Conservation (phyloP, 768 basidiomycete species). For the Kockovaella imperatae region DNA sequence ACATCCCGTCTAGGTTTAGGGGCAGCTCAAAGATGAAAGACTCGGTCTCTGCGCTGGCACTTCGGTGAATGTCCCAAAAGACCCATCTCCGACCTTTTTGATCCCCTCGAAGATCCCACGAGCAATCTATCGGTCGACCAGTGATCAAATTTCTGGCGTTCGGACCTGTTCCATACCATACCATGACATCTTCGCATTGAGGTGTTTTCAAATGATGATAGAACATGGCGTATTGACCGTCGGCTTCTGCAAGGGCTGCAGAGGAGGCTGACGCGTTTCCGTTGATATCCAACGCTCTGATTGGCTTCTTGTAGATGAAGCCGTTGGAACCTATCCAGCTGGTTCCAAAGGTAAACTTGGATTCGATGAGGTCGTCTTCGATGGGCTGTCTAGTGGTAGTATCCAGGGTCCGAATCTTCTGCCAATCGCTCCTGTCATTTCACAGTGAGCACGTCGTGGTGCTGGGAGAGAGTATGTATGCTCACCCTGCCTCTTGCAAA, state of each 20-base stretch:
- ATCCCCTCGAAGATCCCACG: neutral
- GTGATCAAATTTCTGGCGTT: neutral
- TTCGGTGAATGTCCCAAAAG: conserved; percentile 9
- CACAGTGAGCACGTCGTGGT: neutral
- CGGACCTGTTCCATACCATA: conserved; percentile 4
- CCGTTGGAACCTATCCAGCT: conserved; percentile 9
- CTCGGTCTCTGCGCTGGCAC: conserved; percentile 12
- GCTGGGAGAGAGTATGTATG: neutral
- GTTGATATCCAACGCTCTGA: neutral
- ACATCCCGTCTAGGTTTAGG: conserved; percentile 1
- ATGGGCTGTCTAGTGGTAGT: neutral
- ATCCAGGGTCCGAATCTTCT: neutral
- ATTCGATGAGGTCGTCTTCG: conserved; percentile 8
- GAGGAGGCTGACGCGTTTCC: too few relatives aligned
- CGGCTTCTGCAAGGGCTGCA: neutral
- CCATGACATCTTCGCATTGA: conserved; percentile 6
- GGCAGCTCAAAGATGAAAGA: conserved; percentile 9
- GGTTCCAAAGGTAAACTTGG: conserved; percentile 14
- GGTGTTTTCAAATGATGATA: conserved; percentile 11
- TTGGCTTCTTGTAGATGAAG: conserved; percentile 10
- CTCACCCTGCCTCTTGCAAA: neutral
- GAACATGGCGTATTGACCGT: conserved; percentile 8
- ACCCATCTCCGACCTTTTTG: conserved; percentile 1
- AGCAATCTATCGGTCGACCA: neutral
- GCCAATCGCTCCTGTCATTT: neutral